Evolutionary conservation across 2,329 filamentous ascomycete species (phyloP).

Genomic region (Aspergillus sp.): DNA sequence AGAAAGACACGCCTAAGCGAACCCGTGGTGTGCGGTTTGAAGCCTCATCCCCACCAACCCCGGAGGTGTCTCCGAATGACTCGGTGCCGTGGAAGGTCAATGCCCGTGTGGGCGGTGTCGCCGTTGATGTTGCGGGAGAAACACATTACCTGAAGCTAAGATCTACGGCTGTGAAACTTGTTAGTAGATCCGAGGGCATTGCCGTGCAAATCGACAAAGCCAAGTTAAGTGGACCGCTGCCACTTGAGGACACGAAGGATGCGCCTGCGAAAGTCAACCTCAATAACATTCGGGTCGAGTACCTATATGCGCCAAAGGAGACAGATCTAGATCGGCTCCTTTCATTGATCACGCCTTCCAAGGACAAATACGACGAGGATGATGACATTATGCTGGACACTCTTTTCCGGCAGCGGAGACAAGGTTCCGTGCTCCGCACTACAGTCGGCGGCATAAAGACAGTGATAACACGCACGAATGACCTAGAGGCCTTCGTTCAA

Average conservation of each 20-base stretch:
- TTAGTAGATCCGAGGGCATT: conserved; percentile 71
- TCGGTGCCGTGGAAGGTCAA: conserved; percentile 63
- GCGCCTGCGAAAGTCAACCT: conserved; percentile 64
- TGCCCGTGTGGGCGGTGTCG: conserved; percentile 71
- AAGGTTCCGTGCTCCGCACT: conserved; percentile 77
- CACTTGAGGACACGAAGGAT: conserved; percentile 47
- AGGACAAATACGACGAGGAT: conserved; percentile 82
- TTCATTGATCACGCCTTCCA: conserved; percentile 85
- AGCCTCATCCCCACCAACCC: conserved; percentile 33
- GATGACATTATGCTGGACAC: conserved; percentile 96
- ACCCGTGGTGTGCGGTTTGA: conserved; percentile 60
- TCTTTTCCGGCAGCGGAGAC: conserved; percentile 77
- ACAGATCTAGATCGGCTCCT: conserved; percentile 78
- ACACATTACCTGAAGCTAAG: conserved; percentile 72
- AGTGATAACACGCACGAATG: conserved; percentile 61
- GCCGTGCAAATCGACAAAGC: conserved; percentile 73
- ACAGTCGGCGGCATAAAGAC: conserved; percentile 65
- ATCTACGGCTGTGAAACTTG: conserved; percentile 78
- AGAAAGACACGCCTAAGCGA: conserved; percentile 30
- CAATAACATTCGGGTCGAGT: conserved; percentile 68
- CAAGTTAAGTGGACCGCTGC: conserved; percentile 69
- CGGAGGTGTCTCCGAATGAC: conserved; percentile 13
- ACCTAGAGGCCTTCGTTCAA: conserved; percentile 66
- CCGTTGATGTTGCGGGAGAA: conserved; percentile 73
- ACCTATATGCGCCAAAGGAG: conserved; percentile 70